Conservation (phyloP, 2,329 filamentous ascomycete genomes). For the Neofusicoccum laricinum region DNA sequence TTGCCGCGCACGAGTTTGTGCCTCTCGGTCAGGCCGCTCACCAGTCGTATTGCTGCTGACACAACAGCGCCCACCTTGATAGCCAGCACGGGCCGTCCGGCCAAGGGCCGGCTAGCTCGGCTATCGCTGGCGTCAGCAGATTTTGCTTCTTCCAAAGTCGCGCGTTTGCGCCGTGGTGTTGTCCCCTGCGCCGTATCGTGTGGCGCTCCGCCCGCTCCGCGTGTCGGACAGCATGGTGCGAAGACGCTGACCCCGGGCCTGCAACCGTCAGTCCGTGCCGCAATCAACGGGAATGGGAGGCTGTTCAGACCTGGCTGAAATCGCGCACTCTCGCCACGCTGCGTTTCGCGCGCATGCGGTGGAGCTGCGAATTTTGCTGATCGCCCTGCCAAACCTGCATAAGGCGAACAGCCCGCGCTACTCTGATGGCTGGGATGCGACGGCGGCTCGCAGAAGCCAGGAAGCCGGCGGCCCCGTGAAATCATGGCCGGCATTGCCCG, state of each 20-base stretch:
- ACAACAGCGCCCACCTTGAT: background rate
- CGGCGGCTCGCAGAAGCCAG: background rate
- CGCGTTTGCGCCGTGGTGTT: conserved; percentile 2
- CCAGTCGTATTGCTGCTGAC: conserved; percentile 7
- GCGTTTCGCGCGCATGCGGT: background rate
- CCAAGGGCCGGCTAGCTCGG: background rate
- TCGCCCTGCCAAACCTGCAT: background rate
- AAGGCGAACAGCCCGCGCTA: background rate
- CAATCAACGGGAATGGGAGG: background rate
- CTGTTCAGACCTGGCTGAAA: background rate
- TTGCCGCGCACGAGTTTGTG: background rate
- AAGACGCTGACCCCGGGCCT: background rate
- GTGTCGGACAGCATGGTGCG: background rate
- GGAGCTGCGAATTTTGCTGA: conserved; percentile 9
- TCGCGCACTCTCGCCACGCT: background rate
- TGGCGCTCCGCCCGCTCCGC: background rate
- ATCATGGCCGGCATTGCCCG: background rate
- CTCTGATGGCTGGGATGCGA: background rate
- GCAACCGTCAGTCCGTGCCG: background rate
- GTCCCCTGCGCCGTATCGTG: background rate
- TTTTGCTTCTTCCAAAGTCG: background rate
- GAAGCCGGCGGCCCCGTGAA: background rate
- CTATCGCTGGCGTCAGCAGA: background rate
- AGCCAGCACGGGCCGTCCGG: background rate
- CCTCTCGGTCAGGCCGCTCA: background rate